Conservation (phyloP, 345 rosid species). For the Citrus mangshanensis region DNA sequence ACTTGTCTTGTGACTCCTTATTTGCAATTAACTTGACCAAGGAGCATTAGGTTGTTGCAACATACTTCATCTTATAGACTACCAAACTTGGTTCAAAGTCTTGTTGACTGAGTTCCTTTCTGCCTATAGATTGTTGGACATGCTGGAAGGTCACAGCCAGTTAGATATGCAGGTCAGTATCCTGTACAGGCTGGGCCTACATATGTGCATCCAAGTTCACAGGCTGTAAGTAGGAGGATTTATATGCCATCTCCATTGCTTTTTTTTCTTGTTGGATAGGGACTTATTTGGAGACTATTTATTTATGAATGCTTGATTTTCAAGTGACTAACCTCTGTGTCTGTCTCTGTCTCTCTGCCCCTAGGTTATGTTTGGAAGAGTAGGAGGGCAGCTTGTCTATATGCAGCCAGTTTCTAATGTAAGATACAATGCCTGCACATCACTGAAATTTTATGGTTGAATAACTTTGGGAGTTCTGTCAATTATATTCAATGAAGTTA, state of each 20-base stretch:
- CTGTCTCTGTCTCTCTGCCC: slow-evolving; percentile 6
- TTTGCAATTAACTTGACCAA: not conserved
- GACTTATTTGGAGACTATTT: slow-evolving; percentile 1
- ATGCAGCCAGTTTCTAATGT: slow-evolving; percentile 81
- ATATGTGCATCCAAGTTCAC: slow-evolving; percentile 59
- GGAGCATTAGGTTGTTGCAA: not conserved
- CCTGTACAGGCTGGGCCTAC: slow-evolving; percentile 57
- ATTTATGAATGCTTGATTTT: not conserved
- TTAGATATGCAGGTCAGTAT: slow-evolving; percentile 60
- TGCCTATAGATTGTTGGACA: slow-evolving; percentile 52
- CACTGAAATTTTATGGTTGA: not conserved
- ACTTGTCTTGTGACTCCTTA: not conserved
- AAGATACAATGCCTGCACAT: slow-evolving; percentile 25
- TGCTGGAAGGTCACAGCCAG: slow-evolving; percentile 54
- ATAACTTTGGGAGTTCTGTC: not conserved
- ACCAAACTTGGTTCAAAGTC: not conserved
- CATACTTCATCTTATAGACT: not conserved
- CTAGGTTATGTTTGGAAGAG: slow-evolving; percentile 69
- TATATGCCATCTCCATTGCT: not conserved
- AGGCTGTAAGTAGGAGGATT: slow-evolving; percentile 43
- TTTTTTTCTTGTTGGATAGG: not conserved
- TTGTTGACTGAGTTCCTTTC: slow-evolving; percentile 7
- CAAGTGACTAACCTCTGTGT: slow-evolving; percentile 5
- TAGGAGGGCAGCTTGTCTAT: slow-evolving; percentile 71
- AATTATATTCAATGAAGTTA: not conserved